These are phyloP conservation scores for Aspergillus sp. DNA, from an alignment of 2,329 filamentous ascomycete species.

Conservation along the genomic window DNA sequence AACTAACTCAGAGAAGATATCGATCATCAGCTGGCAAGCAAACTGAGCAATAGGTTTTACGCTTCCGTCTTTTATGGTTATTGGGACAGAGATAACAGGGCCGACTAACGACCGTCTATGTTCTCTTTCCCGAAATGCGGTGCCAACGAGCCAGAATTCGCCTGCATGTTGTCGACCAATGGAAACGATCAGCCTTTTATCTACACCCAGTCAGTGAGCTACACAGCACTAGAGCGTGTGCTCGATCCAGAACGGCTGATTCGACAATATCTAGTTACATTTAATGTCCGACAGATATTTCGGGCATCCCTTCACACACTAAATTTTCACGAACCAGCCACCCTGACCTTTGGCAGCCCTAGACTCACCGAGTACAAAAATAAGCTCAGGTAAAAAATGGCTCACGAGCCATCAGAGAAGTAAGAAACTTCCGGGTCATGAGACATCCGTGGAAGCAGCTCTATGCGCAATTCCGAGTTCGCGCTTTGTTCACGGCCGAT, in stretches of 20 bases:
- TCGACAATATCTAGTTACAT: background rate
- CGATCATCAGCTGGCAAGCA: background rate
- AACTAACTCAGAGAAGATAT: background rate
- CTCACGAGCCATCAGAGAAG: conserved; percentile 6
- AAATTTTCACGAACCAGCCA: too few relatives aligned
- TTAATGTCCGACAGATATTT: background rate
- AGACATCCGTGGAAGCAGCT: background rate
- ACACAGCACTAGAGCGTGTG: background rate
- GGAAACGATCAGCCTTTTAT: background rate
- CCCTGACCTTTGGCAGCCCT: too few relatives aligned
- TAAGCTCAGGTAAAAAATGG: too few relatives aligned
- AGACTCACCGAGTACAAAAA: too few relatives aligned
- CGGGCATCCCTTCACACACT: too few relatives aligned
- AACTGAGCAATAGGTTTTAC: background rate
- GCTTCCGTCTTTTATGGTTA: background rate
- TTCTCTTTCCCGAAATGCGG: background rate
- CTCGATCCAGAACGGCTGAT: background rate
- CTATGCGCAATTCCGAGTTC: conserved; percentile 2
- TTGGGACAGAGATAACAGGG: background rate
- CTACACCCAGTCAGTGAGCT: background rate
- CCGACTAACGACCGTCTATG: background rate
- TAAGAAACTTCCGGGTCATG: conserved; percentile 6
- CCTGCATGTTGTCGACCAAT: background rate
- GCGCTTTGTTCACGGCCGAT: conserved; percentile 1
- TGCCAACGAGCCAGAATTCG: background rate